Evolutionary conservation across 148 eudicot genomes (phyloP).

Genomic region (Fagopyrum esculentum): DNA sequence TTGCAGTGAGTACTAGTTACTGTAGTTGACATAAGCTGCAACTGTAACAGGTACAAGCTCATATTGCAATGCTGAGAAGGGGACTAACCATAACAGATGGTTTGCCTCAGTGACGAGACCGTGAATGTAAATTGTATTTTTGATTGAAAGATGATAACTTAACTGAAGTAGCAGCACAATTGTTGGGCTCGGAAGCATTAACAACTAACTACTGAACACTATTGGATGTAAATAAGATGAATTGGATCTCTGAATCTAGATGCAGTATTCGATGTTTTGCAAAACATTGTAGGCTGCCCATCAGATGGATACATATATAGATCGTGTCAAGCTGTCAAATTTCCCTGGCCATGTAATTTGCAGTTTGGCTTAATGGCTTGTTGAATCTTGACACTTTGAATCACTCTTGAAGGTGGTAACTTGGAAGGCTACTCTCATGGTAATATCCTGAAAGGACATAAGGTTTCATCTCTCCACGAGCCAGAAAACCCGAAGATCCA

Average conservation of each 20-base stretch:
- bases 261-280: background rate
- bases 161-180: background rate
- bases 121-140: constrained; percentile 3
- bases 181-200: background rate
- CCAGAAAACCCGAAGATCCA: too few relatives aligned
- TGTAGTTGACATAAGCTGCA: background rate
- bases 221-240: constrained; percentile 1
- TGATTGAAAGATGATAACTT: background rate
- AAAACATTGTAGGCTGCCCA: background rate
- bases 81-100: constrained; percentile 7
- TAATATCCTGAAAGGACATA: too few relatives aligned
- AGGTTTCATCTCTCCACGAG: too few relatives aligned
- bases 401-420: too few relatives aligned
- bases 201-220: background rate
- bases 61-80: constrained; percentile 11
- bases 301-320: background rate
- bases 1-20: background rate
- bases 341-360: background rate
- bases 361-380: background rate
- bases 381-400: background rate
- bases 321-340: background rate
- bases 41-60: constrained; percentile 8
- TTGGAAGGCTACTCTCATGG: too few relatives aligned
- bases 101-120: background rate
- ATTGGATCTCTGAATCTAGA: background rate